A percentile compares a stretch with the other conserved stretches of the same genome.
phyloP scores from a whole-genome alignment of 2,329 filamentous ascomycete genomes.

The Xylaria sp. region DNA sequence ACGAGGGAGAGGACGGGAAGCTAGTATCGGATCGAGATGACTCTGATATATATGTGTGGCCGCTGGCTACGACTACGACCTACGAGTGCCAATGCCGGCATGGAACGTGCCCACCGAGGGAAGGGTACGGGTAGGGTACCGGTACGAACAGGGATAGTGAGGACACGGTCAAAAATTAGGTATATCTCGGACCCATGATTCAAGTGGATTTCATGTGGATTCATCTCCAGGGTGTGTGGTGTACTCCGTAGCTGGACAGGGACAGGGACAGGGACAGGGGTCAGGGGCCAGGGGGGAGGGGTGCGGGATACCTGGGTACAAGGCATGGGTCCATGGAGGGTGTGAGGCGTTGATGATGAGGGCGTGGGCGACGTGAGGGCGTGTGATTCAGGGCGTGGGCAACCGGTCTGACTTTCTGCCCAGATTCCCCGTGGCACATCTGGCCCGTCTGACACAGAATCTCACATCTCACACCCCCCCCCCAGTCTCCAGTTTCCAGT shows the following conservation, averaged over 20 bases:
- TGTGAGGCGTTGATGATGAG: too few species aligned
- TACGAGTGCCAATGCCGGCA: conserved; percentile 5
- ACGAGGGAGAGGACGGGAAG: conserved; percentile 21
- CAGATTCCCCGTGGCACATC: conserved; percentile 19
- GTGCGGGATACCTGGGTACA: too few species aligned
- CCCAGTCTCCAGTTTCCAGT: background rate
- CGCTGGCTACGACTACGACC: background rate
- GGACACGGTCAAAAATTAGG: conserved; percentile 14
- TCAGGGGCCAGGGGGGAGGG: conserved; percentile 8
- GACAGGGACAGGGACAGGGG: too few species aligned
- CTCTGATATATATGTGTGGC: conserved; percentile 29
- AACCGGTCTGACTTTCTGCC: conserved; percentile 18
- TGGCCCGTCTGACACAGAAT: conserved; percentile 17
- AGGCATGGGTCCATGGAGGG: too few species aligned
- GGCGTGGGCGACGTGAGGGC: too few species aligned
- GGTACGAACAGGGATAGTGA: conserved; percentile 12
- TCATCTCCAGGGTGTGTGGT: too few species aligned
- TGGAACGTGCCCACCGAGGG: background rate
- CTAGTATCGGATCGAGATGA: conserved; percentile 26
- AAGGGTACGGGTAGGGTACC: conserved; percentile 15
- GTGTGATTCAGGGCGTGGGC: conserved; percentile 2
- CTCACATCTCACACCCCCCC: conserved; percentile 8
- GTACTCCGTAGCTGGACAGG: too few species aligned
- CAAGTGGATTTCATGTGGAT: conserved; percentile 1
- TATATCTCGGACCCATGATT: conserved; percentile 19